A percentile compares a stretch with the other conserved stretches of the same genome.
These are phyloP conservation scores for Teratosphaeria zuluensis DNA, from an alignment of 2,329 filamentous ascomycete genomes.

Conservation along the genomic window DNA sequence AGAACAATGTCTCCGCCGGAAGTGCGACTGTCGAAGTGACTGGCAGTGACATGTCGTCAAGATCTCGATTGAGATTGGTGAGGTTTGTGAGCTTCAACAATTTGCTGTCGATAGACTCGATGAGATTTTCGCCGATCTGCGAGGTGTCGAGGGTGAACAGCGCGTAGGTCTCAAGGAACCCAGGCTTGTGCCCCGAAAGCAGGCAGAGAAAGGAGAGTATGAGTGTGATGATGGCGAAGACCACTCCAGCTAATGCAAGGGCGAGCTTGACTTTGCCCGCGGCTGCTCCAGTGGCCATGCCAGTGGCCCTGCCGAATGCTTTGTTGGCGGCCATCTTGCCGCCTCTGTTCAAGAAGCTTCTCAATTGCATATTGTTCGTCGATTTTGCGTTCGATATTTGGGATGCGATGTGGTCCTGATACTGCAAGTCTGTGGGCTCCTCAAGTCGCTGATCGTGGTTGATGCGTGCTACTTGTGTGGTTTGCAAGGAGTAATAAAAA, in stretches of 20 bases:
- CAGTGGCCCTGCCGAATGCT: neutral
- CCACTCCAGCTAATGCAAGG: conserved; percentile 4
- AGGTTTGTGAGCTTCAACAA: conserved; percentile 5
- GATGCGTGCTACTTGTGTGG: neutral
- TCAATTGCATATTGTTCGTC: neutral
- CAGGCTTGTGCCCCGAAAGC: conserved; percentile 49
- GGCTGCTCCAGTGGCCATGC: neutral
- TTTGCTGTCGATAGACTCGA: conserved; percentile 21
- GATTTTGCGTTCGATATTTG: neutral
- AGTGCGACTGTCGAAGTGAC: neutral
- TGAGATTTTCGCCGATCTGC: conserved; percentile 36
- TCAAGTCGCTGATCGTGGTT: neutral
- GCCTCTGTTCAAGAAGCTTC: neutral
- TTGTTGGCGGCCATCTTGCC: neutral
- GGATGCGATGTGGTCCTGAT: neutral
- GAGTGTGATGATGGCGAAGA: conserved; percentile 44
- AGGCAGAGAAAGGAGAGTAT: conserved; percentile 51
- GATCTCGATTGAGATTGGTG: neutral
- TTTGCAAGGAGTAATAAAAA: neutral
- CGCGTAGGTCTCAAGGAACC: conserved; percentile 48
- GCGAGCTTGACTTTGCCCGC: neutral
- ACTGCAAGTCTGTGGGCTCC: neutral
- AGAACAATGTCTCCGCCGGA: neutral
- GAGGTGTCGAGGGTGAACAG: conserved; percentile 52
- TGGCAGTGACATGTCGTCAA: neutral